Base-by-base conservation (phyloP, 768 basidiomycete species). In the Neoboletus brunneissimus region DNA sequence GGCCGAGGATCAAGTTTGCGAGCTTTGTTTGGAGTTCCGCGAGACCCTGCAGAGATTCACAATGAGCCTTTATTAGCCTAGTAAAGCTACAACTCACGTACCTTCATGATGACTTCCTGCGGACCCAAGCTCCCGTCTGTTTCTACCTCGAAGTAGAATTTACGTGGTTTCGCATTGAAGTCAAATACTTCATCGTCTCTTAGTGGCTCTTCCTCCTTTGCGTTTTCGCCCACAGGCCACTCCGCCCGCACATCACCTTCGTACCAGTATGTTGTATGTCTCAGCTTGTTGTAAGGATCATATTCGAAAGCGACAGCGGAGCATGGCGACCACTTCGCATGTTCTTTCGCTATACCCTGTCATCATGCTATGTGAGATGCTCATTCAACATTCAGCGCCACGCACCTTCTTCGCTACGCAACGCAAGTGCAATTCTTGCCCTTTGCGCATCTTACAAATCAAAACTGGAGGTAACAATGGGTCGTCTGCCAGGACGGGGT, bases 291-390 rank as follows among this genome's bases (percentile, higher is more conserved):
- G 78, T 98, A 82, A 13, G 97, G 97, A 72, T 99, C 97, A 60
- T 99, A 99, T 75, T 99, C 97, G 61, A 96, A 98, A 9, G 88
- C 85, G 18, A 99, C 87, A 9, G 97, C 94, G 2, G 94, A 90
- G 57, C 94, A 91, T 13, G 97, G 96, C 0, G 94, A 96, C 93
- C 96, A 99, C 75, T 99, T 99, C 13, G 97, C 94, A 68, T 99
- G 97, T 70, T 97, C 94, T 77, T 98, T 98, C 4, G 96, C 94
- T 57, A 97, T 88, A 41, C 96, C 96, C 96, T 98, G 65, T n/a
- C 35, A 43, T 22, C 22, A 15, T 32, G 23, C 22, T 51, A 41
- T 45, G 56, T 54, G 23, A 37, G 45, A 35, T 31, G 50, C 29
- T 31, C 32, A 23, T 7, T 22, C 18, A 34, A 20, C 60, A 27